Percentiles rank a stretch among this genome's conserved stretches.
Evolutionary conservation across 1,139 yeast genomes (phyloP).

Genomic region (Saccharomyces uvarum): DNA sequence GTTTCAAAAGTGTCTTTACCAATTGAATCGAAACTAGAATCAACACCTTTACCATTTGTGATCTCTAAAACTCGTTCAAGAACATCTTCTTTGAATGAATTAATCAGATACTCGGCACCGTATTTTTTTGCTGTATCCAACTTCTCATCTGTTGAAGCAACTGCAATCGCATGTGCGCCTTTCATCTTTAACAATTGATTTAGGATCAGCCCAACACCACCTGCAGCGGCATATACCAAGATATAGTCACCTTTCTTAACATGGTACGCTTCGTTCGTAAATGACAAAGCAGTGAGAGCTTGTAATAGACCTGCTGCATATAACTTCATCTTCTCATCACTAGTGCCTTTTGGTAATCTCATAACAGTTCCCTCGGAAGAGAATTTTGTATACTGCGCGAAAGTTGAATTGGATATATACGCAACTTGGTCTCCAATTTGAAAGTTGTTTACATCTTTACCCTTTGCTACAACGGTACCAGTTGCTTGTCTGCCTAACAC

Average conservation of each 20-base stretch:
- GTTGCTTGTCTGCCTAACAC: conserved; percentile 79
- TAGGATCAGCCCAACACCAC: conserved; percentile 76
- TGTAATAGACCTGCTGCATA: conserved; percentile 61
- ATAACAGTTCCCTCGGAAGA: conserved; percentile 34
- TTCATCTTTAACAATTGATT: conserved; percentile 51
- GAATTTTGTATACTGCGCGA: conserved; percentile 64
- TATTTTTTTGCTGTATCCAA: conserved; percentile 48
- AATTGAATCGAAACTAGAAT: conserved; percentile 68
- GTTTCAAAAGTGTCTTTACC: conserved; percentile 72
- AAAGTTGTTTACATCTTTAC: conserved; percentile 48
- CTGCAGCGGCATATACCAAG: conserved; percentile 88
- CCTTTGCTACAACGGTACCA: conserved; percentile 66
- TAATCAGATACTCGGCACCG: conserved; percentile 72
- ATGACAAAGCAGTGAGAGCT: conserved; percentile 72
- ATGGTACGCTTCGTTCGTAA: conserved; percentile 55
- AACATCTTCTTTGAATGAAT: conserved; percentile 46
- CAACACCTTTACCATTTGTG: conserved; percentile 66
- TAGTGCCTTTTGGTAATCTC: conserved; percentile 43
- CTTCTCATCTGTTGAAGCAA: conserved; percentile 70
- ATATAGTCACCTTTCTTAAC: conserved; percentile 63
- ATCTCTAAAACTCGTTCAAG: conserved; percentile 52
- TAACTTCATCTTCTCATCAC: conserved; percentile 42
- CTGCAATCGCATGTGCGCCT: conserved; percentile 79
- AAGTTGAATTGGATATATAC: conserved; percentile 45
- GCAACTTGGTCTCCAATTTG: conserved; percentile 69